A percentile compares a stretch with the other conserved stretches of the same genome.
Conservation (phyloP, 2,329 filamentous ascomycete genomes). For the Magnaporthiopsis poae region DNA sequence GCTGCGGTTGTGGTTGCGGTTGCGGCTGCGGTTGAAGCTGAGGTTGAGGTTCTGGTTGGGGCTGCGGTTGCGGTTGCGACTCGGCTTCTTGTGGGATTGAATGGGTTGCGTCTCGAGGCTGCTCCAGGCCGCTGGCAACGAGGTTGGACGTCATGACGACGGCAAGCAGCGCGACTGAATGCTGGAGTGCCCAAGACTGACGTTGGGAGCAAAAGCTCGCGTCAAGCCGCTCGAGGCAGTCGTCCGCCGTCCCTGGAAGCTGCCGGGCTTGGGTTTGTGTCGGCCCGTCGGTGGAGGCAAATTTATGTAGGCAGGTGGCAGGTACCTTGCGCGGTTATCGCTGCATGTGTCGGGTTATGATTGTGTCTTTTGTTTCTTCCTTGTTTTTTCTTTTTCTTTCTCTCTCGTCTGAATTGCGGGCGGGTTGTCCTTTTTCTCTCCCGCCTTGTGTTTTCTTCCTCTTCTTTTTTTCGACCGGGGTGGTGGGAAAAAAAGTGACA, state of each 20-base stretch:
- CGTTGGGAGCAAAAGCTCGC: neutral
- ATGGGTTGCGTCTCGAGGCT: neutral
- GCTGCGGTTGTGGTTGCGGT: neutral
- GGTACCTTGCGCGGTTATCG: neutral
- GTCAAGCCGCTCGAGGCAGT: neutral
- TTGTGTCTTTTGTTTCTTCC: neutral
- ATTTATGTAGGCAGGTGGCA: neutral
- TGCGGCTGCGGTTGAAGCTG: neutral
- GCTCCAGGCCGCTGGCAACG: constrained; percentile 1
- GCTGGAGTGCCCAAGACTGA: neutral
- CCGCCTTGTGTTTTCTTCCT: neutral
- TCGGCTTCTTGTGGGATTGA: neutral
- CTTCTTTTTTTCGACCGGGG: neutral
- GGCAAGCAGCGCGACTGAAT: neutral
- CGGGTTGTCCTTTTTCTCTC: neutral
- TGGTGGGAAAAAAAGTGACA: neutral
- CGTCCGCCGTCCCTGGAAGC: neutral
- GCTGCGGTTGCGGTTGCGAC: constrained; percentile 1
- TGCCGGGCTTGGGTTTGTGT: neutral
- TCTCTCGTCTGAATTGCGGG: neutral
- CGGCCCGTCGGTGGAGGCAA: neutral
- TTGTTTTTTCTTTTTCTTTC: neutral
- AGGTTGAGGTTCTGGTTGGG: neutral
- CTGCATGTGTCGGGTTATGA: neutral
- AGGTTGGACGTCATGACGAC: constrained; percentile 8